Base-by-base conservation (phyloP, 2,329 filamentous ascomycete species). In the Fusarium pseudocircinatum region DNA sequence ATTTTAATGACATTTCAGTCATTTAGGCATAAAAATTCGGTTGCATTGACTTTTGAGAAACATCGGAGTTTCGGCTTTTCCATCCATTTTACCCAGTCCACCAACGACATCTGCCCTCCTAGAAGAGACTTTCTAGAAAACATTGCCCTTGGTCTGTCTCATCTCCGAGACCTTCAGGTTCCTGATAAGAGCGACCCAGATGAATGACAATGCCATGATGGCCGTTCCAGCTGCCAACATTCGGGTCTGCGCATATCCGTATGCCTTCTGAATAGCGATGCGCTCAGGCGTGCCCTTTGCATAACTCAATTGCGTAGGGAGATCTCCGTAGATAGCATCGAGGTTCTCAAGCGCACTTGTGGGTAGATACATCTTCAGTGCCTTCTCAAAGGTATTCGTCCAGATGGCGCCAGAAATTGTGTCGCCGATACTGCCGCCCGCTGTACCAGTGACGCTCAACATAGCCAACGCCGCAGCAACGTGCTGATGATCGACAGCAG, bases 401-500 rank as follows among this genome's bases (percentile, higher is more conserved):
- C 83, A 85, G 65, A 84, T 83, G 0, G 82, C 70, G 1, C 82
- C 82, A 1, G 82, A 83, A 32, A 85, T 84, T 2, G 83, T 83
- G 47, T 82, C 81, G 50, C 85, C 85, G 14, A 87, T 81, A 18
- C 85, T 83, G 1, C 81, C 82, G 43, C 85, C 86, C 1, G 85
- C 78, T 15, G 82, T 83, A 22, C 82, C 84, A 4, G 82, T 81
- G 10, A 86, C 82, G 15, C 80, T 82, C 4, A 87, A 74, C 36
- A 87, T 75, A 0, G 86, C 85, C 32, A 88, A 80, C 0, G 82
- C 83, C 3, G 84, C 85, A 13, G 88, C 87, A 8, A 90, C 83
- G 43, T 89, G 84, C 47, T 87, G 84, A 39, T 89, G 88, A 64
- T 85, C 85, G 6, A 87, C 86, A 2, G 87, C 84, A 0, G 87